A percentile compares a stretch with the other conserved stretches of the same genome.
Conservation (phyloP, 352 stramenopile genomes). For the Globisporangium cystogenes region DNA sequence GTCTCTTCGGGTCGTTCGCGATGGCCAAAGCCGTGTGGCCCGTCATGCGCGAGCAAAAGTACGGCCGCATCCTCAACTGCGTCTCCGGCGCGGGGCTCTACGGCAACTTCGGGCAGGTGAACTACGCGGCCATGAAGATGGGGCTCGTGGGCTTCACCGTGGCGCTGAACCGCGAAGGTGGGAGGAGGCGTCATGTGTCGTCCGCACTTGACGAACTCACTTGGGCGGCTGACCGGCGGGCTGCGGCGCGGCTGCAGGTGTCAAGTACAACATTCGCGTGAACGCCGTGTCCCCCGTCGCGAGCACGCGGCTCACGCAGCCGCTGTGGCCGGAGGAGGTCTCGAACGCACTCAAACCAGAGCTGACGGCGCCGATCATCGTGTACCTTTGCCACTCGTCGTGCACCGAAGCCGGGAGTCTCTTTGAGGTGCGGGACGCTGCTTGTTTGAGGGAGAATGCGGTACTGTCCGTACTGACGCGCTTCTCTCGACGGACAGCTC, state of each 20-base stretch:
- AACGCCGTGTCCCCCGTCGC: conserved; percentile 68
- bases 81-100: conserved; percentile 61
- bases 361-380: conserved; percentile 55
- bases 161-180: conserved; percentile 64
- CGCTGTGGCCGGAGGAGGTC: conserved; percentile 59
- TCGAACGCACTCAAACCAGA: conserved; percentile 51
- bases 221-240: no score
- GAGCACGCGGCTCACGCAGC: conserved; percentile 56
- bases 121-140: conserved; percentile 80
- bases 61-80: conserved; percentile 69
- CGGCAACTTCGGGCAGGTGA: conserved; percentile 74
- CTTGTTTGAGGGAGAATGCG: not conserved
- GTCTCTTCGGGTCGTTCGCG: conserved; percentile 47
- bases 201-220: no score
- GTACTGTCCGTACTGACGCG: not conserved
- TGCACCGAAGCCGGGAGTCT: conserved; percentile 48
- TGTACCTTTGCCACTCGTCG: conserved; percentile 53
- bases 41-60: conserved; percentile 66
- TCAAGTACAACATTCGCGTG: conserved; percentile 75
- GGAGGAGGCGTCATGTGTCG: no score
- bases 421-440: conserved; percentile 26
- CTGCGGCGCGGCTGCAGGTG: conserved; percentile 14
- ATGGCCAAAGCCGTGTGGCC: conserved; percentile 66
- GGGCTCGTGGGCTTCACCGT: conserved; percentile 63
- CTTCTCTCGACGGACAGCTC: conserved; percentile 7